Base-by-base conservation (phyloP, 805 yeast species). In the Naumovozyma baii region DNA sequence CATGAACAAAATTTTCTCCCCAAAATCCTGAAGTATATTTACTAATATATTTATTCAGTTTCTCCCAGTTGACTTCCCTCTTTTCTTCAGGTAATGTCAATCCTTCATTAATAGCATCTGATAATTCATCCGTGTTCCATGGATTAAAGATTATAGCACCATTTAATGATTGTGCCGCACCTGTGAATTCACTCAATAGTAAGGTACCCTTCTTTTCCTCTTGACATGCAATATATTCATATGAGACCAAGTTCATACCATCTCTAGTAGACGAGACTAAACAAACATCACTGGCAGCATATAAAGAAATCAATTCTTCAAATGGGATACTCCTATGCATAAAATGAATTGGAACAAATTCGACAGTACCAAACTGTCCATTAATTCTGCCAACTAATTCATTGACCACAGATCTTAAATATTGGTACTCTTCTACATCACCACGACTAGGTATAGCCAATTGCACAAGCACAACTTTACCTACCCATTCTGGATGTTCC, bases 381-480 rank as follows among this genome's bases (percentile, higher is more conserved):
- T 92, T 92, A 56, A 92, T 87, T 54, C 98, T 72, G 25, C 98
- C 98, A 26, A 92, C 96, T 30, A 92, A 70, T 63, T 92, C 98
- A 59, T 92, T 92, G 18, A 94, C 97, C 7, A 85, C 87, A 1
- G 96, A 86, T 43, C 98, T 74, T 49, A 92, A 66, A 49, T 84
- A 80, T 57, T 92, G 97, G 61, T 92, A 94, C 60, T 94, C 98
- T 63, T 94, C 98, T 18, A 92, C 98, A 52, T 90, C 98, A 33
- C 95, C 96, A 52, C 98, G 74, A 15, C 95, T 83, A 3, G 99
- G 98, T 16, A 92, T 96, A 0, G 98, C 98, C 28, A 92, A 90
- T 63, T 92, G 99, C 7, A 92, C 90, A 37, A 92, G 67, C 2
- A 92, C 88, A 5, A 88, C 96, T 62, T 92, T 92, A 9, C 98